Evolutionary conservation across 352 stramenopile species (phyloP).

Genomic region (Phytophthora pinifolia): DNA sequence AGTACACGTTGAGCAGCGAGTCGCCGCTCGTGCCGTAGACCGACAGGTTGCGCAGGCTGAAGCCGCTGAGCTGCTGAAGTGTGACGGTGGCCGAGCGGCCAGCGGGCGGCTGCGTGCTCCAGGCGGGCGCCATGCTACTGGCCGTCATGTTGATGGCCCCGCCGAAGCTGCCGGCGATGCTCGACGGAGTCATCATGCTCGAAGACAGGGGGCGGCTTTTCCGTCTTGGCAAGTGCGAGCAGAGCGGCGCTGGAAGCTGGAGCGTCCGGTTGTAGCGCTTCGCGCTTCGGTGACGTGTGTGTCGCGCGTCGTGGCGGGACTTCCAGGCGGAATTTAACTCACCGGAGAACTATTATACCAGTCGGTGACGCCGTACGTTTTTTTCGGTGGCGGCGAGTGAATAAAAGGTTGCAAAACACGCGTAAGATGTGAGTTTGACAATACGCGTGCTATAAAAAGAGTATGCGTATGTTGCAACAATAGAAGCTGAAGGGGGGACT

Average conservation of each 20-base stretch:
- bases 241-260: not conserved
- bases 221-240: not conserved
- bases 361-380: too few relatives aligned
- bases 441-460: too few relatives aligned
- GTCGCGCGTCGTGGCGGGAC: too few relatives aligned
- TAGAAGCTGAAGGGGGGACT: too few relatives aligned
- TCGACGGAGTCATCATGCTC: slow-evolving; percentile 41
- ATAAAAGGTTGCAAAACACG: too few relatives aligned
- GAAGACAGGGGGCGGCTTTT: slow-evolving; percentile 1
- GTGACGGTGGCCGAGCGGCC: slow-evolving; percentile 44
- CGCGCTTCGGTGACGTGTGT: too few relatives aligned
- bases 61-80: slow-evolving; percentile 72
- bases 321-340: too few relatives aligned
- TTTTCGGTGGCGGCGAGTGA: too few relatives aligned
- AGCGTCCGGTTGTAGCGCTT: slow-evolving; percentile 5
- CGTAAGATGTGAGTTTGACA: too few relatives aligned
- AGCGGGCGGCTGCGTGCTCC: slow-evolving; percentile 22
- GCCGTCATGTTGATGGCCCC: slow-evolving; percentile 36
- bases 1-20: slow-evolving; percentile 71
- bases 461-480: too few relatives aligned
- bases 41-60: slow-evolving; percentile 81
- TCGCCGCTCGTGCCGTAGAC: slow-evolving; percentile 43
- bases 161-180: slow-evolving; percentile 41
- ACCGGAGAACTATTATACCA: too few relatives aligned
- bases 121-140: slow-evolving; percentile 27